phyloP scores from a whole-genome alignment of 306 rosid species.

The Adenanthera pavonina region DNA sequence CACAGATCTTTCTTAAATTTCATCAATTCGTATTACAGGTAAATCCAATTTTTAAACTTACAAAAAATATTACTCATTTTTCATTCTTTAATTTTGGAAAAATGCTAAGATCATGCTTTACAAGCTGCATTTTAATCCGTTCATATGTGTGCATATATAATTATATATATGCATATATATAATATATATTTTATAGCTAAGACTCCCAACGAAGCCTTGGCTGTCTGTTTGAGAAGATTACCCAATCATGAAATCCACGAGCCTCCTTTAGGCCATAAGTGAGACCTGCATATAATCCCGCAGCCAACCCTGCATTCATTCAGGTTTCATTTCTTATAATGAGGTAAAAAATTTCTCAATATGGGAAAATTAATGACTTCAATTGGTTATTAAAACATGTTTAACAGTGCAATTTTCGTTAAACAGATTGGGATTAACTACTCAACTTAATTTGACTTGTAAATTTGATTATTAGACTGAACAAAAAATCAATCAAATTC shows the following conservation, averaged over 20 bases:
- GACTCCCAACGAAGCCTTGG: too few relatives aligned
- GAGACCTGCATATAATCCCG: slow-evolving; percentile 92
- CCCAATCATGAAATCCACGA: slow-evolving; percentile 97
- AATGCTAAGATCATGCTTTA: neutral
- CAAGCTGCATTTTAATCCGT: neutral
- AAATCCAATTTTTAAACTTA: too few relatives aligned
- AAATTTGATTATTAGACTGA: neutral
- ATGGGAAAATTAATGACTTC: neutral
- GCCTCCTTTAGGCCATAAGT: slow-evolving; percentile 91
- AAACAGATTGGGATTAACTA: neutral
- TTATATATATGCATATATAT: too few relatives aligned
- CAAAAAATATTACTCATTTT: neutral
- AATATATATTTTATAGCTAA: too few relatives aligned
- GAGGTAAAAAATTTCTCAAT: slow-evolving; percentile 1
- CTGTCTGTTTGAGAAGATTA: slow-evolving; percentile 32
- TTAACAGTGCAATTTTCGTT: neutral
- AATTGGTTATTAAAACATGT: neutral
- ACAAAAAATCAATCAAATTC: neutral
- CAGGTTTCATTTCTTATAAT: neutral
- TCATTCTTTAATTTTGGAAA: neutral
- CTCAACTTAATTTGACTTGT: neutral
- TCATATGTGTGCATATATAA: too few relatives aligned
- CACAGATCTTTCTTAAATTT: too few relatives aligned
- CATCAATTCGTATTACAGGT: too few relatives aligned
- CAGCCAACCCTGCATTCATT: slow-evolving; percentile 75